Conservation (phyloP, 352 stramenopile species). For the Phytophthora nicotianae region DNA sequence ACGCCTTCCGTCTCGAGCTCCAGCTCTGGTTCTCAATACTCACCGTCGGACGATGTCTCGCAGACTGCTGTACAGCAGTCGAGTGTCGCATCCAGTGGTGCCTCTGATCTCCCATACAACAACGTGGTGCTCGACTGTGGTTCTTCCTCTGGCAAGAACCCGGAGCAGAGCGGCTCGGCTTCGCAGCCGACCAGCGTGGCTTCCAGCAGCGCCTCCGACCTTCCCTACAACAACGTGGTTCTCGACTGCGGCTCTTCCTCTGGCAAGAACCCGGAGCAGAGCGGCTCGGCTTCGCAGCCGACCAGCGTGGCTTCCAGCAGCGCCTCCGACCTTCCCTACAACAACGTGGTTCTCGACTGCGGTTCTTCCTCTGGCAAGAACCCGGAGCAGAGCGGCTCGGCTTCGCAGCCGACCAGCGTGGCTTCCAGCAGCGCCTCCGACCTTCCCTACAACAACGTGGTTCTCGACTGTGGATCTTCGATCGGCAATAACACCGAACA, state of each 20-base stretch:
- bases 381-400: not conserved
- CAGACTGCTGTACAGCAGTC: constrained; percentile 21
- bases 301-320: constrained; percentile 19
- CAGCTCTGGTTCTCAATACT: constrained; percentile 7
- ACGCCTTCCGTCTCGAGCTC: constrained; percentile 13
- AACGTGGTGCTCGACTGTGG: constrained; percentile 7
- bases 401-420: constrained; percentile 9
- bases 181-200: constrained; percentile 4
- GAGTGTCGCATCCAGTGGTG: constrained; percentile 18
- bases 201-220: not conserved
- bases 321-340: constrained; percentile 3
- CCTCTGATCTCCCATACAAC: not conserved
- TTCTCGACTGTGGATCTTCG: constrained; percentile 6
- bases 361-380: constrained; percentile 12
- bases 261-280: constrained; percentile 6
- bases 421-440: constrained; percentile 10
- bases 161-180: not conserved
- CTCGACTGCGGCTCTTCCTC: constrained; percentile 13
- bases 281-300: constrained; percentile 1
- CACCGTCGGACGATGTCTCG: constrained; percentile 13
- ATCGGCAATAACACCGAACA: constrained; percentile 4
- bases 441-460: not conserved
- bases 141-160: constrained; percentile 9
- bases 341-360: constrained; percentile 7
- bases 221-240: constrained; percentile 1